Evolutionary conservation across 75 land plant species (phyloP), one percentile per base, ranked within the genome.

Genomic region (Pseudotsuga menziesii): DNA sequence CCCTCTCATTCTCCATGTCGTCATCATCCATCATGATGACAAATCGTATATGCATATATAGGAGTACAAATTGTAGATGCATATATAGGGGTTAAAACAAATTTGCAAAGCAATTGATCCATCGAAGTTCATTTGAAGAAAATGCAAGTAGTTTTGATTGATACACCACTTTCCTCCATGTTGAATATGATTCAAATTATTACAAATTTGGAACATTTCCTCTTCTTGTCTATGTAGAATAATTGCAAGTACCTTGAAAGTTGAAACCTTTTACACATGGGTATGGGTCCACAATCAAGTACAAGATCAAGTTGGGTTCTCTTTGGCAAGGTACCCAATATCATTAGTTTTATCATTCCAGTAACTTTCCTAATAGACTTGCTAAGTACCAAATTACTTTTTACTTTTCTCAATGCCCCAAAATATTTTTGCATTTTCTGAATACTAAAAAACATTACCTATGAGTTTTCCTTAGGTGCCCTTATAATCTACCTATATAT

Each of bases 1-100:
- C 99, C 67, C 99, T 98, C 80, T 97, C 99, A 84, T 97, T 97
- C 79, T 97, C 99, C 82, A 98, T 86, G 74, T 91, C 98, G 67
- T 97, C 99, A 79, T 97, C 99, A 86, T 97, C 99, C 25, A 97
- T 98, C 73, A 90, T 98, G 22, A 97, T 78, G 13, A 97, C 99
- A 75, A 91, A 77, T 98, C 94, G 92, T 74, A 83, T 56, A 22
- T 9, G 57, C n/a, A n/a, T n/a, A n/a, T n/a, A n/a, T n/a, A n/a
- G n/a, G n/a, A n/a, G n/a, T n/a, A n/a, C n/a, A n/a, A n/a, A n/a
- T n/a, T n/a, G n/a, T n/a, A n/a, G n/a, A n/a, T n/a, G n/a, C 73
- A 7, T 44, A 13, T 48, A 73, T 16, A 54, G 55, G 8, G 4
- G 35, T 55, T 73, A 73, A 23, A 25, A 23, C 27, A 27, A 54